These are phyloP conservation scores for Nicotiana noctiflora DNA, from an alignment of 257 asterid species.

Conservation along the genomic window DNA sequence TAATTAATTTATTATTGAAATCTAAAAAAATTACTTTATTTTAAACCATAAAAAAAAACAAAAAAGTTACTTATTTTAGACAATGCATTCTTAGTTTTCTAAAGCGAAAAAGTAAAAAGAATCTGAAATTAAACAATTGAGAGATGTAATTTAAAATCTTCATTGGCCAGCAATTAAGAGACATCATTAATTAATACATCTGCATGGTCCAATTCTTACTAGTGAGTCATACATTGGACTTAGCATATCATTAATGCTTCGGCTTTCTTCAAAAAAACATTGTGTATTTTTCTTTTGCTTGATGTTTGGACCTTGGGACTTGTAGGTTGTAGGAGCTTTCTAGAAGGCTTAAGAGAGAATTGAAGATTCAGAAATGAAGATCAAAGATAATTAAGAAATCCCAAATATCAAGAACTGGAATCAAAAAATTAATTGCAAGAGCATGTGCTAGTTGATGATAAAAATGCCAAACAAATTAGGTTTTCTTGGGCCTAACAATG, in stretches of 20 bases:
- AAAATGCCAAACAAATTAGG: constrained; percentile 31
- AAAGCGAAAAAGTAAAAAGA: too few species aligned
- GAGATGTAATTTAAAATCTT: too few species aligned
- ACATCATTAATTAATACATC: too few species aligned
- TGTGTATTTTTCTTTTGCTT: neutral
- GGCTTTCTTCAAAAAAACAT: neutral
- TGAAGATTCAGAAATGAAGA: neutral
- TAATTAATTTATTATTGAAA: too few species aligned
- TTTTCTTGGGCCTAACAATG: constrained; percentile 23
- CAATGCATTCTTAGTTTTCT: too few species aligned
- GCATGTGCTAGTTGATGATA: constrained; percentile 24
- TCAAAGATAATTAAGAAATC: neutral
- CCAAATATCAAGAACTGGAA: neutral
- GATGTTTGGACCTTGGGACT: neutral
- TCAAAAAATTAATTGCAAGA: neutral
- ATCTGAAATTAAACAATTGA: too few species aligned
- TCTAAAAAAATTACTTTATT: too few species aligned
- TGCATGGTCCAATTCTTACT: neutral
- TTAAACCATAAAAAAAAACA: too few species aligned
- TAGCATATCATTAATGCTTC: neutral
- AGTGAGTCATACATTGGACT: neutral
- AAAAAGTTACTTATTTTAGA: too few species aligned
- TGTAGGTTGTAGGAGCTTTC: constrained; percentile 3
- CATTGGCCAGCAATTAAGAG: too few species aligned
- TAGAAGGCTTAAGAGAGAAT: neutral